These are phyloP conservation scores for Endotrypanum monterogeii DNA, from an alignment of 208 protist genomes.

Conservation along the genomic window DNA sequence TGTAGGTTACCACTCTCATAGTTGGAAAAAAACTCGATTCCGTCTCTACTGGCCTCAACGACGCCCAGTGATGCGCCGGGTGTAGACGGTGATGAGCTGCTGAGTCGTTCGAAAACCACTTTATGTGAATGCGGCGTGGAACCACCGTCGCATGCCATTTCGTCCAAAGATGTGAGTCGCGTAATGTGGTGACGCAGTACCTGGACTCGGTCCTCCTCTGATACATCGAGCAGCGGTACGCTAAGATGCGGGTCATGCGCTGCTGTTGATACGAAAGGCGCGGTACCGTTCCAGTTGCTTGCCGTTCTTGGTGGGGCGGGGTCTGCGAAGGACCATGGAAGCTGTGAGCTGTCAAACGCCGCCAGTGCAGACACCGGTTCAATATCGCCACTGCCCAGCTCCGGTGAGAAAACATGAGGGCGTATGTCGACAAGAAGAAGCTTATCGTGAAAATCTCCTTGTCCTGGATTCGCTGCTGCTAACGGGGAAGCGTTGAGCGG, in stretches of 20 bases:
- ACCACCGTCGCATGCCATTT: conserved; percentile 37
- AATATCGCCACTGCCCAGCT: conserved; percentile 42
- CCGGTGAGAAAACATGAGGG: conserved; percentile 62
- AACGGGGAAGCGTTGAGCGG: neutral
- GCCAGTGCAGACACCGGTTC: conserved; percentile 25
- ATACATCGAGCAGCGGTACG: conserved; percentile 36
- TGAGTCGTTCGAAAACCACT: conserved; percentile 29
- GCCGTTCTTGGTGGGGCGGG: conserved; percentile 31
- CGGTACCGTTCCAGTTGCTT: conserved; percentile 14
- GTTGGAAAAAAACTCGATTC: conserved; percentile 87
- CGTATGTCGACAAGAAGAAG: conserved; percentile 55
- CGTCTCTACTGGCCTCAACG: conserved; percentile 15
- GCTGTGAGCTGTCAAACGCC: conserved; percentile 9
- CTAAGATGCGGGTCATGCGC: conserved; percentile 22
- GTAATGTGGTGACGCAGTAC: conserved; percentile 70
- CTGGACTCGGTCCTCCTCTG: conserved; percentile 34
- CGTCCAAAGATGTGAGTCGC: conserved; percentile 39
- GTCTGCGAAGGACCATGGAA: conserved; percentile 64
- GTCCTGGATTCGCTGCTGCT: neutral
- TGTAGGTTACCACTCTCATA: conserved; percentile 96
- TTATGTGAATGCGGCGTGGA: conserved; percentile 34
- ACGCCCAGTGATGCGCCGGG: neutral
- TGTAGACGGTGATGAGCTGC: neutral
- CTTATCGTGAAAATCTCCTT: neutral
- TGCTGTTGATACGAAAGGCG: conserved; percentile 2